phyloP scores from a whole-genome alignment of 257 asterid species.

The Primulina huaijiensis region DNA sequence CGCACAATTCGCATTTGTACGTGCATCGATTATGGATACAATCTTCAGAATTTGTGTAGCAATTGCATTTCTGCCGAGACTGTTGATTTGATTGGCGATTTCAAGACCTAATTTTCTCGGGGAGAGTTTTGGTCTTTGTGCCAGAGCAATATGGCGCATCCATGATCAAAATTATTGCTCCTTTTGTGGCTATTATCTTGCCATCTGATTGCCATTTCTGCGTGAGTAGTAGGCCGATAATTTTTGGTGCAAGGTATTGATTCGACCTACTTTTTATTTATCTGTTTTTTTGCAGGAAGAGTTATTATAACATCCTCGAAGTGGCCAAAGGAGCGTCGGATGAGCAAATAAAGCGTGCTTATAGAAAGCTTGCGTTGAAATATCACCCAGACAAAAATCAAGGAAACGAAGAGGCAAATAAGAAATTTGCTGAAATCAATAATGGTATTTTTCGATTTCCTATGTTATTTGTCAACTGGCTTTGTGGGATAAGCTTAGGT shows the following conservation, averaged over 20 bases:
- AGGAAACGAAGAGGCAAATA: slow-evolving; percentile 90
- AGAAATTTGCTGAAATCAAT: slow-evolving; percentile 86
- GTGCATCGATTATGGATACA: slow-evolving; percentile 1
- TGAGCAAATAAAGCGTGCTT: slow-evolving; percentile 90
- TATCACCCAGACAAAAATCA: slow-evolving; percentile 91
- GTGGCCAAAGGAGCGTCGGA: slow-evolving; percentile 78
- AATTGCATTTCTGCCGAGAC: not conserved
- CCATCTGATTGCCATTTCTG: slow-evolving; percentile 61
- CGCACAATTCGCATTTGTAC: not conserved
- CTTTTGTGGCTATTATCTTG: slow-evolving; percentile 47
- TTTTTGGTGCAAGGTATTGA: not conserved
- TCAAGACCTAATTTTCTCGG: slow-evolving; percentile 32
- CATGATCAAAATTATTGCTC: slow-evolving; percentile 52
- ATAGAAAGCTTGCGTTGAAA: slow-evolving; percentile 86
- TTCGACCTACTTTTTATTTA: slow-evolving; percentile 6
- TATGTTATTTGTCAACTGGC: not conserved
- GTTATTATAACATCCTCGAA: slow-evolving; percentile 79
- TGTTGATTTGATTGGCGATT: slow-evolving; percentile 22
- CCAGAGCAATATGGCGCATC: slow-evolving; percentile 59
- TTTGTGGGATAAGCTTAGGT: not conserved
- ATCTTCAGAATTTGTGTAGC: not conserved
- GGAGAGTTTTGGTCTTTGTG: slow-evolving; percentile 44
- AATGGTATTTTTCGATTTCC: slow-evolving; percentile 47
- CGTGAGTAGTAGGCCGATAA: slow-evolving; percentile 46
- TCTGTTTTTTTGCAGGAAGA: slow-evolving; percentile 41